Conservation (phyloP, 2,329 filamentous ascomycete species). For the Ceratocystis cacaofunesta region DNA sequence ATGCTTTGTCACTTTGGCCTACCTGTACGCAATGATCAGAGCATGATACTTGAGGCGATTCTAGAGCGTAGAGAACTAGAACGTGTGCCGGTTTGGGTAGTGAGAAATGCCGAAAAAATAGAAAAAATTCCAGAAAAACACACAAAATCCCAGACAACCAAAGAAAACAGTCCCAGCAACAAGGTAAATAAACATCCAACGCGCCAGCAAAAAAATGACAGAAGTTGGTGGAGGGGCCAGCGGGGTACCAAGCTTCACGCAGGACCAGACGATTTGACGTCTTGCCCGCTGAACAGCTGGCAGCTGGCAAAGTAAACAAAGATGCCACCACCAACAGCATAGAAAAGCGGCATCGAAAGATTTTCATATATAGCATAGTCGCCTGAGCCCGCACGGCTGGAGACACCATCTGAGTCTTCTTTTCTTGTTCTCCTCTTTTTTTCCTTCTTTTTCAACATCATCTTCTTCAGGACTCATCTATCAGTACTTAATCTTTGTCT, state of each 20-base stretch:
- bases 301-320: neutral
- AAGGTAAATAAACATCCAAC: conserved; percentile 2
- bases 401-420: neutral
- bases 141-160: neutral
- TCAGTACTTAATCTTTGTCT: neutral
- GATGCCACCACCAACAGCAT: neutral
- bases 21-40: neutral
- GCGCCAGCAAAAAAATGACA: neutral
- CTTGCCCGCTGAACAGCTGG: neutral
- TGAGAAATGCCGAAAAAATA: neutral
- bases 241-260: neutral
- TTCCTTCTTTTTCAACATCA: neutral
- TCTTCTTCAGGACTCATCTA: neutral
- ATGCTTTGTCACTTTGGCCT: neutral
- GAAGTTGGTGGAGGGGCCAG: neutral
- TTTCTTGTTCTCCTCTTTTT: neutral
- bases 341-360: neutral
- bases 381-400: neutral
- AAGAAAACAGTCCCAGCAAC: neutral
- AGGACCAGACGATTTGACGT: neutral
- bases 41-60: neutral
- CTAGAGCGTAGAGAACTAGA: neutral
- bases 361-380: neutral
- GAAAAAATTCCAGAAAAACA: neutral
- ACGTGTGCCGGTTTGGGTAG: neutral